Evolutionary conservation across 768 basidiomycete species (phyloP).

Genomic region (Rhodosporidiobolus sp.): DNA sequence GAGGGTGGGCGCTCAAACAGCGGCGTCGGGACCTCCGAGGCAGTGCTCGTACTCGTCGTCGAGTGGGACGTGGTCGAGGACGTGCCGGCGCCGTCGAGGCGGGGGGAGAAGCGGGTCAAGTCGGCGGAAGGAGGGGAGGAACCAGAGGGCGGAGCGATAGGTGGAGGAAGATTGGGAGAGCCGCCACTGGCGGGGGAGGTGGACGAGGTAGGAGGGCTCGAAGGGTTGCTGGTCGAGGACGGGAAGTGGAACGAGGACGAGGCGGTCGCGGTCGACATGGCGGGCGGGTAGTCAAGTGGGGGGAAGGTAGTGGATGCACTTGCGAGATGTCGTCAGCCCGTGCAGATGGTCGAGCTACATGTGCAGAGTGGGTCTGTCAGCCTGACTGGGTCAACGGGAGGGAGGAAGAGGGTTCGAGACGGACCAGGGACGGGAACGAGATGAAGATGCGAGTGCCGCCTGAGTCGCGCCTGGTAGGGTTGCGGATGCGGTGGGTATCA

Average conservation of each 20-base stretch:
- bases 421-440: too few relatives aligned
- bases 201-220: not conserved
- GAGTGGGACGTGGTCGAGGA: not conserved
- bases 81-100: not conserved
- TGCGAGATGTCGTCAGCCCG: too few relatives aligned
- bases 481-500: too few relatives aligned
- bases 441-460: too few relatives aligned
- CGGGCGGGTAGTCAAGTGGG: not conserved
- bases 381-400: too few relatives aligned
- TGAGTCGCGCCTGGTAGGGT: too few relatives aligned
- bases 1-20: slow-evolving; percentile 11
- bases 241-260: slow-evolving; percentile 6
- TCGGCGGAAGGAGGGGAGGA: slow-evolving; percentile 1
- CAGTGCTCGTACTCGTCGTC: not conserved
- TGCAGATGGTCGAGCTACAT: too few relatives aligned
- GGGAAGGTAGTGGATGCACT: not conserved
- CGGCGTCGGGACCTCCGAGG: slow-evolving; percentile 20
- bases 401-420: too few relatives aligned
- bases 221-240: not conserved
- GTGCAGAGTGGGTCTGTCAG: too few relatives aligned
- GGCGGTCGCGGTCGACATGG: not conserved
- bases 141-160: slow-evolving; percentile 5
- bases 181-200: slow-evolving; percentile 2
- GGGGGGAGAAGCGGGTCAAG: not conserved
- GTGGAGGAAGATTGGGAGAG: slow-evolving; percentile 11